Evolutionary conservation across 2,329 filamentous ascomycete genomes (phyloP).

Genomic region (Fusarium temperatum): DNA sequence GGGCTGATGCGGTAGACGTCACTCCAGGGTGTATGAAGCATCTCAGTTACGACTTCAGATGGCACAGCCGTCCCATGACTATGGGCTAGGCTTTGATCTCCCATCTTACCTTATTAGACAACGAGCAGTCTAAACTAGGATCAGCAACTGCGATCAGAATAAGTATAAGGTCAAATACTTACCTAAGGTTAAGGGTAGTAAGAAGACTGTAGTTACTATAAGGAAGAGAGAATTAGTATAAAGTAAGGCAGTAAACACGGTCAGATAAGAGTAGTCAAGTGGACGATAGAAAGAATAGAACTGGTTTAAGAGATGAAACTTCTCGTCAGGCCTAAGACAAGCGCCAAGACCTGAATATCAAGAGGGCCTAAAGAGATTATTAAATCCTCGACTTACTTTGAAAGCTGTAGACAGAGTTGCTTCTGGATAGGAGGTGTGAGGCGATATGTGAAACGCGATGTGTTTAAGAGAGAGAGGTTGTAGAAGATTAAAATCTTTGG

Average conservation of each 20-base stretch:
- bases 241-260: not conserved
- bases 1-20: slow-evolving; percentile 31
- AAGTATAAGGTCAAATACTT: not conserved
- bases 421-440: no score
- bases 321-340: not conserved
- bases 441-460: not conserved
- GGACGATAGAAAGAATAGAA: not conserved
- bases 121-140: not conserved
- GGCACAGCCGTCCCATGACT: not conserved
- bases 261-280: not conserved
- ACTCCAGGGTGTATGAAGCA: slow-evolving; percentile 28
- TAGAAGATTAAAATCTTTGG: not conserved
- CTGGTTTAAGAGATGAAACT: not conserved
- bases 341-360: no score
- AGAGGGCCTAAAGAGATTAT: no score
- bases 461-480: not conserved
- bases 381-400: not conserved
- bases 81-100: not conserved
- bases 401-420: not conserved
- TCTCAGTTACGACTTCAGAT: not conserved
- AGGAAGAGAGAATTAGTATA: not conserved
- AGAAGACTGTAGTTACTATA: not conserved
- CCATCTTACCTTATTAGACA: not conserved
- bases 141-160: not conserved
- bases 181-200: not conserved